Conservation (phyloP, 2,329 filamentous ascomycete species). For the Sporothrix pallida region DNA sequence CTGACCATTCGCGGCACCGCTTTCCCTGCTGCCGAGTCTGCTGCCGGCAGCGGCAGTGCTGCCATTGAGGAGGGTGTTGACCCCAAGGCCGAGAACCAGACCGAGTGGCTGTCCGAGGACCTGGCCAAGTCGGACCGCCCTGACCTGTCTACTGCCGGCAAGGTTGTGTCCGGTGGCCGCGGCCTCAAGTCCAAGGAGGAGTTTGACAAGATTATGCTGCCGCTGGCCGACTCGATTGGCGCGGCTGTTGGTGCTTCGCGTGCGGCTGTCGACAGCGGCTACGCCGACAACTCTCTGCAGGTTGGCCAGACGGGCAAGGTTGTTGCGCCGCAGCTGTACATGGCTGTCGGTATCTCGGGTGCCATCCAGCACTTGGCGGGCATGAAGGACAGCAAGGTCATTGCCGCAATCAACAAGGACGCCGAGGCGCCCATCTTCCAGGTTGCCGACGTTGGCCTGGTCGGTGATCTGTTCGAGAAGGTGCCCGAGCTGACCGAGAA, state of each 20-base stretch:
- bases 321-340: constrained; percentile 91
- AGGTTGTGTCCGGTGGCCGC: constrained; percentile 90
- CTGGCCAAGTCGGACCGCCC: constrained; percentile 92
- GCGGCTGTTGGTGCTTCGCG: constrained; percentile 96
- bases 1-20: constrained; percentile 93
- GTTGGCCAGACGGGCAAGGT: constrained; percentile 99
- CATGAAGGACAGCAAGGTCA: constrained; percentile 99
- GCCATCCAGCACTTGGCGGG: constrained; percentile 98
- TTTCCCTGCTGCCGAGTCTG: constrained; percentile 75
- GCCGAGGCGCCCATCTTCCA: constrained; percentile 97
- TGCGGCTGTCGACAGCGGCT: constrained; percentile 94
- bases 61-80: constrained; percentile 84
- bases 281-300: constrained; percentile 97
- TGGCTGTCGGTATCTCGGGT: constrained; percentile 94
- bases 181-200: constrained; percentile 98
- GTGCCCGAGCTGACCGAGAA: constrained; percentile 97
- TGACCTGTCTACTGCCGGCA: constrained; percentile 85
- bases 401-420: constrained; percentile 98
- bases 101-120: constrained; percentile 94
- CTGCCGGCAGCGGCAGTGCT: constrained; percentile 62
- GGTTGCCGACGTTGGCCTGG: constrained; percentile 92
- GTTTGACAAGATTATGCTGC: constrained; percentile 90
- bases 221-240: constrained; percentile 87
- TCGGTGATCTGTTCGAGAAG: constrained; percentile 94
- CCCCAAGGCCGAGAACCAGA: constrained; percentile 73